Base-by-base conservation (phyloP, 768 basidiomycete species). In the Xerocomellus intermedius region DNA sequence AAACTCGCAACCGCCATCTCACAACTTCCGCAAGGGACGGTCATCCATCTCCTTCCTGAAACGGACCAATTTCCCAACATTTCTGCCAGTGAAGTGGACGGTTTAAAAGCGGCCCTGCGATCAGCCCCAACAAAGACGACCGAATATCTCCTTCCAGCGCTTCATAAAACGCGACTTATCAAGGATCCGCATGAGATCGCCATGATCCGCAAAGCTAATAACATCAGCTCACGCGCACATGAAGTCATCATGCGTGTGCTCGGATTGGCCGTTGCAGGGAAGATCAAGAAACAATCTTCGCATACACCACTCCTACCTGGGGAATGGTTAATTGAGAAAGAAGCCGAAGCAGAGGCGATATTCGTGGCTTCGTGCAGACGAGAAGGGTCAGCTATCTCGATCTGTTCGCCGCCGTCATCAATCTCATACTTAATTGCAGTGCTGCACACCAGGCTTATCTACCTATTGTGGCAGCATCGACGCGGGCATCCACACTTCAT, bases 311-410 rank as follows among this genome's bases (percentile, higher is more conserved):
- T 81, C 5, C 74, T 91, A 3, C 91, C 89, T 2, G 78, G 80
- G 4, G 88, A 94, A 64, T 97, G 95, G 89, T 75, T 92, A 42
- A 91, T 98, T 16, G 84, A 91, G 74, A 91, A 89, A 62, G 96
- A 98, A 71, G 87, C 85, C 0, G 95, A 97, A 69, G 96, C 94
- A 0, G 95, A 96, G 68, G 96, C 94, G 0, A 79, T 95, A 8
- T 98, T 98, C 59, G 89, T 93, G 0, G 92, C 94, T 3, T 87
- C 87, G 1, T 97, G 94, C 73, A 77, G 93, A 48, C 77, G 92
- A 54, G 87, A 92, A 73, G 94, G 92, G 92, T 94, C 49, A 60
- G 85, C 71, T 19, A 8, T 26, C 13, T 30, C 33, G 21, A 5
- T 30, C n/a, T 43, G 0, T n/a, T 42, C 13, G 5, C 16, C 5